phyloP scores from a whole-genome alignment of 305 asterid genomes.

The Coffea humblotiana region DNA sequence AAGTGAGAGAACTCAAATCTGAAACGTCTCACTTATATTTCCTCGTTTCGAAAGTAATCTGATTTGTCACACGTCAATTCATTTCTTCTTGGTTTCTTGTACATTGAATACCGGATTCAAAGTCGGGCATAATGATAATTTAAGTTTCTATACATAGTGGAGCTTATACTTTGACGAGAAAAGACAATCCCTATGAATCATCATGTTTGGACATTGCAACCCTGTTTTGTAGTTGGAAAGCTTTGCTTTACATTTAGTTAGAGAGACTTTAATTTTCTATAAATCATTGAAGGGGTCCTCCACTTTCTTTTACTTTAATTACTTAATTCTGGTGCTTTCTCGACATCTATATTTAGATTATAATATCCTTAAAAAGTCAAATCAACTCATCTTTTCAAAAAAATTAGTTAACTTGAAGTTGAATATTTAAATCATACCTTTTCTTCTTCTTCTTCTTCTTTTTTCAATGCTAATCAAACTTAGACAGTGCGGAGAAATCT shows the following conservation, averaged over 20 bases:
- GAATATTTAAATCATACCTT: background rate
- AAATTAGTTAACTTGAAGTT: background rate
- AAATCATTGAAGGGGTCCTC: background rate
- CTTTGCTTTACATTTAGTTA: background rate
- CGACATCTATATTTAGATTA: background rate
- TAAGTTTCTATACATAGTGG: background rate
- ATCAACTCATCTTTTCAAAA: background rate
- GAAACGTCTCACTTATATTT: too few species aligned
- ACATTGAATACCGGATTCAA: background rate
- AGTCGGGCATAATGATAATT: background rate
- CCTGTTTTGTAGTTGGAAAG: constrained; percentile 10
- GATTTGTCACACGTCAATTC: background rate
- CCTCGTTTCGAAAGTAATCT: background rate
- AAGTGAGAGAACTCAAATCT: too few species aligned
- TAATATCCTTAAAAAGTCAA: background rate
- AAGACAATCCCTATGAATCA: background rate
- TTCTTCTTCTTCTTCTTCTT: background rate
- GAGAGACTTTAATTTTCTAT: background rate
- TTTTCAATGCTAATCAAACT: background rate
- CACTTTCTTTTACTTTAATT: background rate
- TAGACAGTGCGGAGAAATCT: background rate
- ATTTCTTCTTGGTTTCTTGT: background rate
- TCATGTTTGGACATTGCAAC: background rate
- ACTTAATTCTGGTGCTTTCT: constrained; percentile 9
- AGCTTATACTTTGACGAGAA: constrained; percentile 2